Evolutionary conservation across 2,329 filamentous ascomycete species (phyloP).

Genomic region (Trichophyton mentagrophytes): DNA sequence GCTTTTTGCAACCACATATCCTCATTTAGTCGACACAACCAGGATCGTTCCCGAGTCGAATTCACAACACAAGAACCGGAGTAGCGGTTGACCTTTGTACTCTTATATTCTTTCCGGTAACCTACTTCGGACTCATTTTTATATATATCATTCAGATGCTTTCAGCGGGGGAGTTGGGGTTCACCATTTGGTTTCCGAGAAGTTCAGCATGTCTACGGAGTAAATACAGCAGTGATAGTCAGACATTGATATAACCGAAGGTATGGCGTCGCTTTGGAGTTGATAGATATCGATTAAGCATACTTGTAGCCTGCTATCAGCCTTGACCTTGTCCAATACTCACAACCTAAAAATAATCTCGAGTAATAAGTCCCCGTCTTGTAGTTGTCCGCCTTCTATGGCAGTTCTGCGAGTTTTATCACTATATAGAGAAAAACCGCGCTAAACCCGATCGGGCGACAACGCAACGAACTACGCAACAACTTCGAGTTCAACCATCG

Average conservation of each 20-base stretch:
- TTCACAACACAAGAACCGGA: background rate
- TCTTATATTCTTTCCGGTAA: background rate
- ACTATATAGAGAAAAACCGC: background rate
- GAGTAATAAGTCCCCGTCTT: no score
- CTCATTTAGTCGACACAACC: slow-evolving; percentile 37
- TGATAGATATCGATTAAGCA: background rate
- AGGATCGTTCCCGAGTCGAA: slow-evolving; percentile 18
- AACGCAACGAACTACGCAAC: background rate
- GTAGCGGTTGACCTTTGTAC: background rate
- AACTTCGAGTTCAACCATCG: background rate
- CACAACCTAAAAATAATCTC: background rate
- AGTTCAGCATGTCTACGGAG: background rate
- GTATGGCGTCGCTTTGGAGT: background rate
- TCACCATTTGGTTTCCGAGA: background rate
- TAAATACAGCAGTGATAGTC: background rate
- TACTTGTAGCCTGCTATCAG: background rate
- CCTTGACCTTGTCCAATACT: no score
- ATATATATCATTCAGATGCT: background rate
- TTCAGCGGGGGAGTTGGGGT: slow-evolving; percentile 1
- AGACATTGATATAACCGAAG: background rate
- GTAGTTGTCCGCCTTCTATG: no score
- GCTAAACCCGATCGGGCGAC: background rate
- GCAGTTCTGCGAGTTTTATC: background rate
- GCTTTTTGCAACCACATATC: slow-evolving; percentile 54
- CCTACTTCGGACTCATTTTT: background rate